These are phyloP conservation scores for Penicillium crystallinum DNA, from an alignment of 495 filamentous ascomycete species.

Conservation along the genomic window DNA sequence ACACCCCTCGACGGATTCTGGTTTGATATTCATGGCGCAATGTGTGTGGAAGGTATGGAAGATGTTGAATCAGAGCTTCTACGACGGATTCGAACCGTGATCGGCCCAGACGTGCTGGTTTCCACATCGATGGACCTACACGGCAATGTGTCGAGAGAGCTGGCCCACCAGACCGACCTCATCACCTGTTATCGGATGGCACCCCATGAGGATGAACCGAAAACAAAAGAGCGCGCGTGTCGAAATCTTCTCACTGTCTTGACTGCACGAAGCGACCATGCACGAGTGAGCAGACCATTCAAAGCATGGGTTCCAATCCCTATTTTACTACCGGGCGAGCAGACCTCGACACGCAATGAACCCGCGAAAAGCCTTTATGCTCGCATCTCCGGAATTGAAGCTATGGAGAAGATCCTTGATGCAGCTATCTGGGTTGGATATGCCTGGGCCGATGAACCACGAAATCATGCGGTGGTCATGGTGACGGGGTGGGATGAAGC, in stretches of 20 bases:
- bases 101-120: slow-evolving; percentile 46
- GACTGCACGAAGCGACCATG: background rate
- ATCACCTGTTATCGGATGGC: slow-evolving; percentile 55
- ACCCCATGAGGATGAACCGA: slow-evolving; percentile 46
- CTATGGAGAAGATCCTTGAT: slow-evolving; percentile 40
- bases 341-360: slow-evolving; percentile 53
- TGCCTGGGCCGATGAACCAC: slow-evolving; percentile 55
- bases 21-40: slow-evolving; percentile 57
- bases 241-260: slow-evolving; percentile 45
- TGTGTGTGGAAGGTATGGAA: slow-evolving; percentile 50
- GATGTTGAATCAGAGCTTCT: slow-evolving; percentile 50
- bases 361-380: slow-evolving; percentile 51
- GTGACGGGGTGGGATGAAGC: slow-evolving; percentile 48
- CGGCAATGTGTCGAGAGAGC: slow-evolving; percentile 49
- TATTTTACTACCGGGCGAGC: slow-evolving; percentile 51
- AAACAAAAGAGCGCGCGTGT: slow-evolving; percentile 53
- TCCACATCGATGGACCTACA: slow-evolving; percentile 56
- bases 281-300: slow-evolving; percentile 26
- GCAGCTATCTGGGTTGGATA: slow-evolving; percentile 57
- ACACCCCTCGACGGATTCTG: slow-evolving; percentile 45
- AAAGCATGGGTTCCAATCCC: slow-evolving; percentile 55
- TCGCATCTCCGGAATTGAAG: slow-evolving; percentile 42
- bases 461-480: slow-evolving; percentile 49
- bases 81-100: slow-evolving; percentile 40
- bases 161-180: slow-evolving; percentile 48